Evolutionary conservation across 164 flowering plant species (phyloP), one percentile per base, ranked within the genome.

Genomic region (Aristolochia californica): DNA sequence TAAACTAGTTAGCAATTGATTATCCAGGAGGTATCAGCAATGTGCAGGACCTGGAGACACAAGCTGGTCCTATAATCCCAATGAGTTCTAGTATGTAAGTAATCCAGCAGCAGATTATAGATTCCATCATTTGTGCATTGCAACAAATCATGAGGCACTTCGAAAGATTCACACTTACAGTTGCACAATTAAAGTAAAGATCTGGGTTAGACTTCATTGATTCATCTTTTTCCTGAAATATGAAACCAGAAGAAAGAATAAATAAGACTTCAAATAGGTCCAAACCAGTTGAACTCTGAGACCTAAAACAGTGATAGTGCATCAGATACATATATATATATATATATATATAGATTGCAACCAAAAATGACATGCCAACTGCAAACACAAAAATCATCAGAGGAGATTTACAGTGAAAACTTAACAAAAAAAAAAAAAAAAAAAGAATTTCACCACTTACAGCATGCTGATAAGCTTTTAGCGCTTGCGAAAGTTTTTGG

Each of bases 391-490:
- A 47, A n/a, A 47, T 47, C 4, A 34, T 12, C 10, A 34, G 40
- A 34, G 10, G 40, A 34, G 10, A 2, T 34, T 34, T 34, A 34
- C 10, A 7, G 40, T 5, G 40, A 9, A 7, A n/a, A n/a, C n/a
- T 34, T 34, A 34, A n/a, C n/a, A n/a, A n/a, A n/a, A n/a, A n/a
- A n/a, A n/a, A n/a, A n/a, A n/a, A 5, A 34, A 34, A 8, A 34
- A 4, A 5, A 34, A 5, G 40, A 28, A 28, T 34, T 34, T 34
- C 40, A 34, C 40, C 40, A 68, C 77, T 82, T 72, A 91, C 98
- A 70, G 96, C 95, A 72, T 91, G 83, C 62, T 81, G 90, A 65
- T 91, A 91, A 56, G 96, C 96, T 77, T 91, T 91, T 57, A 84
- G 65, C 34, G 96, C 79, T 48, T 78, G 85, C 48, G 65, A 69